These are phyloP conservation scores for Chrysoporthe cubensis DNA, from an alignment of 2,329 filamentous ascomycete genomes.

Conservation along the genomic window DNA sequence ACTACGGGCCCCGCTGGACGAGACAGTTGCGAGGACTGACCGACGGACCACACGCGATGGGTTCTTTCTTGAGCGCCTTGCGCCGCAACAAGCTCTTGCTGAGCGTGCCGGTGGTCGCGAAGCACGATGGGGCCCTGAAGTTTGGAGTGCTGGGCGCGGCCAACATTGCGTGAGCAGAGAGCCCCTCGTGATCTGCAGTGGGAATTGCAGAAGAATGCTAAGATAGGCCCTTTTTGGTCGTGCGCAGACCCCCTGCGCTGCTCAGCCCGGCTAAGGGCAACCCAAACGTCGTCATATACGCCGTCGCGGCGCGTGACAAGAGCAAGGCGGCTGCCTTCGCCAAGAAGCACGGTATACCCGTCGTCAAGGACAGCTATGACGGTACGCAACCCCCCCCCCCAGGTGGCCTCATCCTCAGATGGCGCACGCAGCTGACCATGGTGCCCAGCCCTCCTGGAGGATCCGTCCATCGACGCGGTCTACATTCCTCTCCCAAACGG, in stretches of 20 bases:
- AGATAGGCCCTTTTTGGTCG: neutral
- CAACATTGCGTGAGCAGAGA: slow-evolving; percentile 42
- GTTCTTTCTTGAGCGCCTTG: slow-evolving; percentile 22
- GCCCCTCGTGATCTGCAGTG: neutral
- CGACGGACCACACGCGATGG: slow-evolving; percentile 8
- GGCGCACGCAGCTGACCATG: neutral
- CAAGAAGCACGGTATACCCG: slow-evolving; percentile 54
- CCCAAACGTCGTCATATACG: slow-evolving; percentile 55
- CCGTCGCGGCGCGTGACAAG: slow-evolving; percentile 55
- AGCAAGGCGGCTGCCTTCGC: slow-evolving; percentile 53
- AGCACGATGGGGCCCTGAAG: slow-evolving; percentile 36
- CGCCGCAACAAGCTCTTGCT: slow-evolving; percentile 30
- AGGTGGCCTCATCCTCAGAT: too few relatives aligned
- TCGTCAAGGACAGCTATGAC: slow-evolving; percentile 54
- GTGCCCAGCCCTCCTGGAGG: slow-evolving; percentile 42
- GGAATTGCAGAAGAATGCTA: neutral
- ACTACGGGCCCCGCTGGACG: too few relatives aligned
- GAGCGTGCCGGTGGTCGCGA: slow-evolving; percentile 19
- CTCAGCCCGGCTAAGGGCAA: slow-evolving; percentile 56
- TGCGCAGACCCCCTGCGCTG: slow-evolving; percentile 43
- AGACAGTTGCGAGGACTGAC: neutral
- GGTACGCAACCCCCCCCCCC: slow-evolving; percentile 36
- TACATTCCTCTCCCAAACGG: slow-evolving; percentile 54
- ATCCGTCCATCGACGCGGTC: slow-evolving; percentile 50
- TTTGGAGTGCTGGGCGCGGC: slow-evolving; percentile 49